Base-by-base conservation (phyloP, 2,329 filamentous ascomycete genomes). In the Daldinia eschscholtzii region DNA sequence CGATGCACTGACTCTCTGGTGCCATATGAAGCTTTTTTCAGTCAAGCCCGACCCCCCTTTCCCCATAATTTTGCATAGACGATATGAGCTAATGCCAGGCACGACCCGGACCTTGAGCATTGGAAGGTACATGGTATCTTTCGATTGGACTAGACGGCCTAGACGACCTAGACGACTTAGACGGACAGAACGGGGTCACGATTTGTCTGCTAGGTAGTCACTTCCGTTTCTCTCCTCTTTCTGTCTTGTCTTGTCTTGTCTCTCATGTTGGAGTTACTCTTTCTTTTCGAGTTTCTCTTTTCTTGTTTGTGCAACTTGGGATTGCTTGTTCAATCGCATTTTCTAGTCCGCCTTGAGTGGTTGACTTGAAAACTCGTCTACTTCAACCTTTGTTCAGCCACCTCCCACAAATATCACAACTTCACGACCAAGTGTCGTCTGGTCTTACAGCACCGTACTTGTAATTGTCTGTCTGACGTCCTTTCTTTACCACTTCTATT, bases 1-100 rank as follows among this genome's bases (percentile, higher is more conserved):
- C 37, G 50, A 56, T 61, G 64, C 67, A 70, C 57, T 57, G 68
- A 62, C 57, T 41, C 9, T 52, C 60, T 55, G 53, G 53, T 53
- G 55, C 58, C 52, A 57, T 70, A 61, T 55, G 65, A 70, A 63
- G 65, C 64, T 60, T 60, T 59, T 41, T 46, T 56, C 42, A 59
- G 61, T 53, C 33, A 62, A 61, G 59, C 57, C 65, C 59, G 68
- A 33, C 41, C 64, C 65, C 65, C 66, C 37, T 66, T 71, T 68
- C 65, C 13, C 65, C 68, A 68, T 57, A 68, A 57, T 64, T 66
- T 26, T 61, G 3, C 46, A 52, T 71, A 69, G 58, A 67, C 65
- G 68, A 69, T 41, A 66, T 64, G 61, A 64, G 63, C 69, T 71
- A 69, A 69, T 71, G 69, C 66, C 66, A 71, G 66, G 69, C 35